Base-by-base conservation (phyloP, 331 rosid species). In the Pyracantha coccinea region DNA sequence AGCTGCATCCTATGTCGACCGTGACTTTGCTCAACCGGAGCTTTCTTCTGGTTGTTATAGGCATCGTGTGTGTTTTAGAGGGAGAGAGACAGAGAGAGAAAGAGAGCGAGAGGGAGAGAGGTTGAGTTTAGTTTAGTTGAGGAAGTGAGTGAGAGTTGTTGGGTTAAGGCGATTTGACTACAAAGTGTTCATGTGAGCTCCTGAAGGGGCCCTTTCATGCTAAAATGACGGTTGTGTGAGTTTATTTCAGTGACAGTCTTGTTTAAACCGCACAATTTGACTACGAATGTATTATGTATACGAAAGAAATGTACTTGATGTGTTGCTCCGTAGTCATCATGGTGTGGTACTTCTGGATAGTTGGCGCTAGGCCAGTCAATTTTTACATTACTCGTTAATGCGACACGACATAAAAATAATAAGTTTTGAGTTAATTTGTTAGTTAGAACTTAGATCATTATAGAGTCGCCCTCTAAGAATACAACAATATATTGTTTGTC, bases 1-100 rank as follows among this genome's bases (percentile, higher is more conserved):
- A 95, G 80, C 88, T 83, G 81, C 98, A 93, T 44, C 90, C 94
- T 1, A 95, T 75, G 79, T 81, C 81, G 45, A 92, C 88, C 31
- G 97, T 76, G 0, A 83, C 85, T 8, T 79, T 77, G 87, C 79
- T 92, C 7, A 88, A 31, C 60, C 44, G 58, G 27, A 87, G 80
- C 65, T 86, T 95, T 76, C 63, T 88, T 66, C 83, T 86, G 38
- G 80, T 58, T 17, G 24, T 77, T 23, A 29, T 78, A 25, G 91
- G 80, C 99, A 94, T 87, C 80, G 78, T 63, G 8, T 8, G 29
- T 6, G 32, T 2, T 41, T 12, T 16, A 52, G 72, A 13, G 83
- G 63, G 47, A n/a, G 55, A 7, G 27, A 47, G 76, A 7, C 69
- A 55, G 55, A 3, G 13, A 6, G 44, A 5, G 59, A 31, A 8